A percentile compares a stretch with the other conserved stretches of the same genome.
These are phyloP conservation scores for Eurotiales sp. DNA, from an alignment of 2,329 filamentous ascomycete species.

Conservation along the genomic window DNA sequence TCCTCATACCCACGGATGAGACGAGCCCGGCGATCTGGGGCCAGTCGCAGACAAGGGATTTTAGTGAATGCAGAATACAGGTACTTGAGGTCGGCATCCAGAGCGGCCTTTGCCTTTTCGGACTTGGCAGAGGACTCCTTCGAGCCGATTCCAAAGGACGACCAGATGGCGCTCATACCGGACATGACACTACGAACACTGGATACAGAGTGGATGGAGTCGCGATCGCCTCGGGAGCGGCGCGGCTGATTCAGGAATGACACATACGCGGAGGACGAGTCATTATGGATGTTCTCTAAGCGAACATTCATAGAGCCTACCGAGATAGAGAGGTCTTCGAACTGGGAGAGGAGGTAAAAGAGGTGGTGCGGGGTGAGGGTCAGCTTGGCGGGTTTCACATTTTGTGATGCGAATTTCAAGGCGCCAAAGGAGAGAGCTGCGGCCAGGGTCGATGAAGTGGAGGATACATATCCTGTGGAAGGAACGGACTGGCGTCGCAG, in stretches of 20 bases:
- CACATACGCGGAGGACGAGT: conserved; percentile 82
- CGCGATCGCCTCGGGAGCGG: conserved; percentile 76
- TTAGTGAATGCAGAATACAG: conserved; percentile 98
- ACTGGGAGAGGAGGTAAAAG: conserved; percentile 91
- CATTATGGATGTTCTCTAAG: conserved; percentile 88
- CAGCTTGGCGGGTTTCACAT: conserved; percentile 82
- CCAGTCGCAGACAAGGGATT: conserved; percentile 83
- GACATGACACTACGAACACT: conserved; percentile 98
- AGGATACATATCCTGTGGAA: conserved; percentile 59
- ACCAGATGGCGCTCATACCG: conserved; percentile 90
- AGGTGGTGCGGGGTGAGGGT: conserved; percentile 93
- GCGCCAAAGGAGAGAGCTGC: conserved; percentile 83
- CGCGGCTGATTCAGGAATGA: conserved; percentile 87
- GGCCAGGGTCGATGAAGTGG: conserved; percentile 68
- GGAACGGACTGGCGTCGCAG: conserved; percentile 68
- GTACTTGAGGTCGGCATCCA: conserved; percentile 88
- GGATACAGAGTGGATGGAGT: conserved; percentile 91
- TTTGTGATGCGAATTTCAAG: conserved; percentile 78
- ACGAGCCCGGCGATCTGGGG: conserved; percentile 88
- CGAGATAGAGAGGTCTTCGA: conserved; percentile 84
- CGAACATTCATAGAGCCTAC: conserved; percentile 96
- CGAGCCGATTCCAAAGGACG: conserved; percentile 76
- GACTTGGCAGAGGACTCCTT: conserved; percentile 77
- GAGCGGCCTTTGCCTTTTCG: conserved; percentile 82
- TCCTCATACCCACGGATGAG: conserved; percentile 93